Conservation (phyloP, 2,329 filamentous ascomycete genomes). For the Trichoderma lentiforme region DNA sequence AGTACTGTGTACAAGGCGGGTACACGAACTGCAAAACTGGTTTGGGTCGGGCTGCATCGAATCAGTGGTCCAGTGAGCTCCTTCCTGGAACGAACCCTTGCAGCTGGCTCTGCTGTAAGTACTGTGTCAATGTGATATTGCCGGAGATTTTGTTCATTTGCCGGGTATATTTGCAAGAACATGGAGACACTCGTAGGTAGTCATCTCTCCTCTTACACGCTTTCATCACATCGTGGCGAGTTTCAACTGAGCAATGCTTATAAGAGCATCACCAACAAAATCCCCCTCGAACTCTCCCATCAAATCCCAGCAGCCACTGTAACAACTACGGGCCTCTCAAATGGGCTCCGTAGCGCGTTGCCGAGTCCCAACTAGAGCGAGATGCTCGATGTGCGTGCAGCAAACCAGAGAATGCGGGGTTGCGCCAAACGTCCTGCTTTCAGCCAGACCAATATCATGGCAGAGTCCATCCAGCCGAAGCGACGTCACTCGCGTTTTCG, state of each 20-base stretch:
- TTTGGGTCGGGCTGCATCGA: background rate
- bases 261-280: background rate
- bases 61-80: constrained; percentile 4
- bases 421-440: constrained; percentile 6
- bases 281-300: background rate
- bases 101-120: background rate
- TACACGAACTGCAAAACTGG: background rate
- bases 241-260: background rate
- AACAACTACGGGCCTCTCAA: background rate
- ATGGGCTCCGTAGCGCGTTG: constrained; percentile 1
- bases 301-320: background rate
- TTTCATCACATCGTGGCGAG: too few species aligned
- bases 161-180: background rate
- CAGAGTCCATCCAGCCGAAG: constrained; percentile 13
- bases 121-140: background rate
- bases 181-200: background rate
- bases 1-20: background rate
- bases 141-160: background rate
- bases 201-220: background rate
- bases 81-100: constrained; percentile 3
- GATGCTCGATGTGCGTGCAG: background rate
- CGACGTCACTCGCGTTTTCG: constrained; percentile 14
- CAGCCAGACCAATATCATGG: background rate
- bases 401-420: constrained; percentile 16
- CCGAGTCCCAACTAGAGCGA: background rate